Evolutionary conservation across 352 stramenopile species (phyloP).

Genomic region (Phytopythium oedochilum): DNA sequence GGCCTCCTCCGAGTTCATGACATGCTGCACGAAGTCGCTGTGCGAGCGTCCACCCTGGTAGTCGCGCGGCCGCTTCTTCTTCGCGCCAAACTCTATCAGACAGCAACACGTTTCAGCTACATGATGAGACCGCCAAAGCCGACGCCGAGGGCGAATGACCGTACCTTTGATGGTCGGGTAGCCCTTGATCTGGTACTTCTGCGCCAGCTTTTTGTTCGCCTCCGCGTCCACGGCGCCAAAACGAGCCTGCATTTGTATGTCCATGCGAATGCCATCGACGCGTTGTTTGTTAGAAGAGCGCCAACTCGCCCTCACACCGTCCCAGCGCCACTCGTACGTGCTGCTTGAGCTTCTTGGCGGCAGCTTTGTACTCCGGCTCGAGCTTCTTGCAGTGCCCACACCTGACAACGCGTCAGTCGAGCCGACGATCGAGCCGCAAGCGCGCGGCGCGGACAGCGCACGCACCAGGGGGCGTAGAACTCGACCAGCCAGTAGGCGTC

Average conservation of each 20-base stretch:
- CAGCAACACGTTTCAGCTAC: not conserved
- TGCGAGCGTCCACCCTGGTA: slow-evolving; percentile 62
- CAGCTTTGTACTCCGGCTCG: slow-evolving; percentile 85
- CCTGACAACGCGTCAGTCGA: slow-evolving; percentile 14
- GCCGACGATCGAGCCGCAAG: no score
- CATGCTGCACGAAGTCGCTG: slow-evolving; percentile 66
- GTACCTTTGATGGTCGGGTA: slow-evolving; percentile 79
- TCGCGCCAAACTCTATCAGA: slow-evolving; percentile 55
- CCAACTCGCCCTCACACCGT: not conserved
- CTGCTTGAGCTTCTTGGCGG: slow-evolving; percentile 83
- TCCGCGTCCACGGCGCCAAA: slow-evolving; percentile 67
- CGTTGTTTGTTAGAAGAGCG: not conserved
- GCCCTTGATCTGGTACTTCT: slow-evolving; percentile 74
- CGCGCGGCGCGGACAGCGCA: not conserved
- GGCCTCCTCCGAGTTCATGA: slow-evolving; percentile 59
- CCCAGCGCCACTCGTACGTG: no score
- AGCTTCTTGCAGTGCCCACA: slow-evolving; percentile 91
- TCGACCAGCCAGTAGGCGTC: slow-evolving; percentile 89
- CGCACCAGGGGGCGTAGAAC: slow-evolving; percentile 90
- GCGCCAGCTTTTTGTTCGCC: slow-evolving; percentile 48
- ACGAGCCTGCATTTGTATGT: slow-evolving; percentile 36
- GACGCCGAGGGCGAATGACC: not conserved
- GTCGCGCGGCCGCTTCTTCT: slow-evolving; percentile 76
- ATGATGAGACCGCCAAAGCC: not conserved
- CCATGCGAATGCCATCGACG: slow-evolving; percentile 2